Base-by-base conservation (phyloP, 2,329 filamentous ascomycete species). In the Nothomitra cinnamomea region DNA sequence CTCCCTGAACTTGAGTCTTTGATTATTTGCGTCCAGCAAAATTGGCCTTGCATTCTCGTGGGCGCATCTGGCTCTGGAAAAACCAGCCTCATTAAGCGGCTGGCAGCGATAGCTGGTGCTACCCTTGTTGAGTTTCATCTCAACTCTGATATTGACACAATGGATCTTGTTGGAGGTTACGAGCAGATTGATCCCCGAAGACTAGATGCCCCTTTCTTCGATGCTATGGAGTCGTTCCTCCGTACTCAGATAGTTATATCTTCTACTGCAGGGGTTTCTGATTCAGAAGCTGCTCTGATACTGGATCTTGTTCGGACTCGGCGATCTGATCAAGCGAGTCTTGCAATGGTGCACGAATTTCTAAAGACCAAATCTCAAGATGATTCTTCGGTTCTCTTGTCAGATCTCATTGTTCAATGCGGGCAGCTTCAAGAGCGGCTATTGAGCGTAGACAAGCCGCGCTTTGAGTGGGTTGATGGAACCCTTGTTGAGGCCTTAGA, bases 401-500 rank as follows among this genome's bases (percentile, higher is more conserved):
- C 70, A 7, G 56, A 60, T 1, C 66, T 76, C 4, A 66, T 82
- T 5, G 63, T 69, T 1, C 71, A 73, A 17, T 73, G 76, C 1
- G 67, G 74, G 3, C 59, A 62, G 2, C 68, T 82, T 13, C 69
- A 82, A 2, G 67, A 73, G 22, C 69, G 72, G 3, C 74, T 80
- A 1, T 68, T 75, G 32, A 68, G 72, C 1, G 75, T 87, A 22
- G 78, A 82, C 21, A 82, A 83, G 57, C 87, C 88, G 21, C 82
- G 84, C 1, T 98, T 98, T 63, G 87, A 95, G 65, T 98, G 92
- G 92, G 80, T 94, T 1, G 90, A 98, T 64, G 92, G 94, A 55
- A 79, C 94, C 49, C 81, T 98, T 43, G 83, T 96, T 49, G 83
- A 88, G 60, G 90, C 92, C 42, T 73, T 96, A 10, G 77, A 94